Evolutionary conservation across 1,139 yeast species (phyloP).

Genomic region (Taiozyma sp.): DNA sequence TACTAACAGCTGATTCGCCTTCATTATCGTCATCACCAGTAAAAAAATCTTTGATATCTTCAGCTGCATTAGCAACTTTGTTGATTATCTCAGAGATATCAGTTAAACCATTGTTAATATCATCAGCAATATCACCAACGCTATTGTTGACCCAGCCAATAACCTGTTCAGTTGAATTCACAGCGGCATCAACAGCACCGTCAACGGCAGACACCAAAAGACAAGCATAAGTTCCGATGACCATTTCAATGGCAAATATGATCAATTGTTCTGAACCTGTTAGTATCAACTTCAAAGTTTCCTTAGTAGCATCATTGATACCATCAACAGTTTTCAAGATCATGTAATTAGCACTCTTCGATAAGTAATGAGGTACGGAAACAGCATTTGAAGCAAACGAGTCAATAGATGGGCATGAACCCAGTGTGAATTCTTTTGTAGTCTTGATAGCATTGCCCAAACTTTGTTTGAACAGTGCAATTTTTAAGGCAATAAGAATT

Average conservation of each 20-base stretch:
- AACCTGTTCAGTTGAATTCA: slow-evolving; percentile 65
- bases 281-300: slow-evolving; percentile 38
- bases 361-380: slow-evolving; percentile 53
- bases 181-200: slow-evolving; percentile 68
- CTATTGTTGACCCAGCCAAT: slow-evolving; percentile 59
- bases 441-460: slow-evolving; percentile 35
- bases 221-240: slow-evolving; percentile 85
- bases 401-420: slow-evolving; percentile 44
- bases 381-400: slow-evolving; percentile 37
- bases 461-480: slow-evolving; percentile 43
- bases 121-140: slow-evolving; percentile 46
- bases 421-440: slow-evolving; percentile 31
- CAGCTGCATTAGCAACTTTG: slow-evolving; percentile 38
- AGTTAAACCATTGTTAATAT: slow-evolving; percentile 57
- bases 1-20: slow-evolving; percentile 28
- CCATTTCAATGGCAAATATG: slow-evolving; percentile 62
- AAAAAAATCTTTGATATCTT: slow-evolving; percentile 51
- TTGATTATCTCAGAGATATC: slow-evolving; percentile 52
- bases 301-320: slow-evolving; percentile 40
- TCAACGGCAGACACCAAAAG: slow-evolving; percentile 67
- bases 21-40: slow-evolving; percentile 39
- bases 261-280: slow-evolving; percentile 57
- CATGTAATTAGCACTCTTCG: slow-evolving; percentile 48
- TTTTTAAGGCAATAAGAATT: slow-evolving; percentile 42
- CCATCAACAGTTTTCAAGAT: slow-evolving; percentile 42